Conservation (phyloP, 2,329 filamentous ascomycete genomes). For the Fusarium sp. region DNA sequence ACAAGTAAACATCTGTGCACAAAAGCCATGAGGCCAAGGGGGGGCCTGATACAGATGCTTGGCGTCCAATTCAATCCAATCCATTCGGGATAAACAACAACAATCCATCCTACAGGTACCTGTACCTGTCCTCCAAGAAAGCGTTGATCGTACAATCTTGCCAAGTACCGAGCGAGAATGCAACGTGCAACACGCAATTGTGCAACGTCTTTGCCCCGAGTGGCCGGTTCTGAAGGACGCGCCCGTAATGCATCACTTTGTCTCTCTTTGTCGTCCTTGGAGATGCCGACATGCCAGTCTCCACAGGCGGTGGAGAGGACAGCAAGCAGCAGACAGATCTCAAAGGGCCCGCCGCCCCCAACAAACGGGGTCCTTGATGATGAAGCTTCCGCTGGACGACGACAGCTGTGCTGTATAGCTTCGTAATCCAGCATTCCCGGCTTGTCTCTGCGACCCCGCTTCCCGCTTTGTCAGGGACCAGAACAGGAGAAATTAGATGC, state of each 20-base stretch:
- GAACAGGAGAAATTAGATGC: constrained; percentile 7
- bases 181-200: constrained; percentile 19
- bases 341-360: neutral
- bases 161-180: constrained; percentile 15
- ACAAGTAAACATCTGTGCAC: constrained; percentile 30
- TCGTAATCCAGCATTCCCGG: constrained; percentile 5
- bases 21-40: neutral
- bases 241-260: constrained; percentile 2
- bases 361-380: neutral
- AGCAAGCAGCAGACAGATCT: constrained; percentile 3
- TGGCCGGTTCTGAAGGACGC: constrained; percentile 27
- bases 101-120: constrained; percentile 7
- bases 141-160: constrained; percentile 7
- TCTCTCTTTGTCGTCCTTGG: constrained; percentile 1
- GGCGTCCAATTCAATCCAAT: neutral
- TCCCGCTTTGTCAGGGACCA: neutral
- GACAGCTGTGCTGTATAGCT: neutral
- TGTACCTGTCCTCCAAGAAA: neutral
- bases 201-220: constrained; percentile 16
- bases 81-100: constrained; percentile 32
- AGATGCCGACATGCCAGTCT: constrained; percentile 1
- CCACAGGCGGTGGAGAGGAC: neutral
- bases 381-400: neutral
- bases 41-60: constrained; percentile 6
- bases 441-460: neutral